These are phyloP conservation scores for Ceratobasidium sp. DNA, from an alignment of 1,284 basidiomycete species.

Conservation along the genomic window DNA sequence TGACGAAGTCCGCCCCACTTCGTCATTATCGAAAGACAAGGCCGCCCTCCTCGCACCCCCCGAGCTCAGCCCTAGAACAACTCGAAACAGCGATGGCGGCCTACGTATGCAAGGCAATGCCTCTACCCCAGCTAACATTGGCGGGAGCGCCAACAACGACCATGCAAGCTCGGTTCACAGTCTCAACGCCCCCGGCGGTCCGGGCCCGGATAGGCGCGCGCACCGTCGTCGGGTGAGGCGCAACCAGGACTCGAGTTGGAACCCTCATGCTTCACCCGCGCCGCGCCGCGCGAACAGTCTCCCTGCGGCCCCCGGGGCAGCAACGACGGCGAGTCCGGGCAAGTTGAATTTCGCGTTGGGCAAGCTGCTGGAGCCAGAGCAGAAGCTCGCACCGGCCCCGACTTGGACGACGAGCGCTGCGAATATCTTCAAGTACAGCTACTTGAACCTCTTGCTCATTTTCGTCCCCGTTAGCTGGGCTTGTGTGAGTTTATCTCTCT, in stretches of 20 bases:
- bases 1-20: conserved; percentile 24
- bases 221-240: conserved; percentile 15
- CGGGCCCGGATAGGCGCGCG: conserved; percentile 21
- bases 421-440: conserved; percentile 44
- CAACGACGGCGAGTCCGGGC: background rate
- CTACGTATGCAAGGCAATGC: conserved; percentile 28
- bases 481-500: conserved; percentile 36
- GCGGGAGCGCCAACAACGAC: conserved; percentile 13
- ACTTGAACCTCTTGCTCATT: conserved; percentile 42
- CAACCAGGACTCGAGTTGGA: conserved; percentile 13
- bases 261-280: conserved; percentile 2
- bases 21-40: conserved; percentile 31
- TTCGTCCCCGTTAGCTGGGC: conserved; percentile 46
- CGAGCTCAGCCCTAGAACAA: conserved; percentile 33
- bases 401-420: conserved; percentile 42
- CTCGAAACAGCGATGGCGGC: conserved; percentile 27
- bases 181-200: conserved; percentile 6
- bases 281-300: conserved; percentile 39
- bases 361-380: conserved; percentile 43
- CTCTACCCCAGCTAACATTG: conserved; percentile 37
- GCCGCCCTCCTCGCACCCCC: conserved; percentile 37
- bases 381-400: conserved; percentile 44
- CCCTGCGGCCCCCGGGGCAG: conserved; percentile 23
- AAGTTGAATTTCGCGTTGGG: conserved; percentile 36
- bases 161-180: conserved; percentile 29